Evolutionary conservation across 2,329 filamentous ascomycete genomes (phyloP).

Genomic region (Colletotrichum sp.): DNA sequence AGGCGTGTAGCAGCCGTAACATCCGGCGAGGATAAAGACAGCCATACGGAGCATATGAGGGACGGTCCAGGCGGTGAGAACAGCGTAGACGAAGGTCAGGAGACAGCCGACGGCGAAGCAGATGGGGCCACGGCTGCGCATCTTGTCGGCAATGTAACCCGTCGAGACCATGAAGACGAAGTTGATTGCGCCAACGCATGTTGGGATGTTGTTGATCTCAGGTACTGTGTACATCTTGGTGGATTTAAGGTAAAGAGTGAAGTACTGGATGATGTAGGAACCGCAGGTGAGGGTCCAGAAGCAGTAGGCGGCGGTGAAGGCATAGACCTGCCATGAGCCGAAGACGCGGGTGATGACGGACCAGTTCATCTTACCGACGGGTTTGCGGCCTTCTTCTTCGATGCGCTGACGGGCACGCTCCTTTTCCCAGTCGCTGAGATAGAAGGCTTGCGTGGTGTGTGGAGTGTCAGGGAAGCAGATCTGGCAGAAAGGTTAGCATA

Average conservation of each 20-base stretch:
- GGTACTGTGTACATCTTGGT: conserved; percentile 37
- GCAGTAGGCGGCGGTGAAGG: conserved; percentile 42
- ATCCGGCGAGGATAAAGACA: conserved; percentile 42
- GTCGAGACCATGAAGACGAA: conserved; percentile 44
- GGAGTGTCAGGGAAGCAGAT: conserved; percentile 46
- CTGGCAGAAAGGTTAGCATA: not conserved
- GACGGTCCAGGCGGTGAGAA: conserved; percentile 42
- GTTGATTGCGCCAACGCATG: conserved; percentile 45
- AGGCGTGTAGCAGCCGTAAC: conserved; percentile 46
- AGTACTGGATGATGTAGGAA: conserved; percentile 44
- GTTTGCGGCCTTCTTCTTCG: conserved; percentile 54
- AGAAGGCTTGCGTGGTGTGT: conserved; percentile 44
- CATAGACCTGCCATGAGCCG: conserved; percentile 47
- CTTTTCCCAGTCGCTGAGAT: conserved; percentile 59
- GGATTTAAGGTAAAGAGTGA: conserved; percentile 42
- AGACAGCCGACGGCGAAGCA: conserved; percentile 38
- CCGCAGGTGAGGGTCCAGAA: conserved; percentile 43
- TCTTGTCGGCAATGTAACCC: conserved; percentile 38
- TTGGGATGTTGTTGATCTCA: conserved; percentile 51
- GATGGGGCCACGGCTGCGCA: conserved; percentile 38
- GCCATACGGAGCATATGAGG: conserved; percentile 41
- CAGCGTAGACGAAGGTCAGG: conserved; percentile 37
- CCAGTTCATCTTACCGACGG: conserved; percentile 39
- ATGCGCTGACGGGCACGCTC: conserved; percentile 72
- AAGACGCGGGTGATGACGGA: conserved; percentile 41